Evolutionary conservation across 2,329 filamentous ascomycete species (phyloP).

Genomic region (Didymella pomorum): DNA sequence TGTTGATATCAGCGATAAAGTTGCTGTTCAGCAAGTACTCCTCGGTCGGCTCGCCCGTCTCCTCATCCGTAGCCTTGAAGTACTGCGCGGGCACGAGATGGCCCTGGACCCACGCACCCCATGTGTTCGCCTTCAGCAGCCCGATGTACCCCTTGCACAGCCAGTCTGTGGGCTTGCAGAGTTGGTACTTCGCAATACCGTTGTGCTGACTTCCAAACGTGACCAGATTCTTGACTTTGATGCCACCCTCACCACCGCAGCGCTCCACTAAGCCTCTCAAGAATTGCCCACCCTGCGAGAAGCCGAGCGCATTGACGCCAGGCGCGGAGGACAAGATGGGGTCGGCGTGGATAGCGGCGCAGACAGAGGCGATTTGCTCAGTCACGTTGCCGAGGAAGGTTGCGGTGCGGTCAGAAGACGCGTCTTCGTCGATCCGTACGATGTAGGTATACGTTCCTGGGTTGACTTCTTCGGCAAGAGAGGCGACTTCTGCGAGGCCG

Average conservation of each 20-base stretch:
- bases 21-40: conserved; percentile 82
- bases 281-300: conserved; percentile 96
- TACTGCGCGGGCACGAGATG: conserved; percentile 93
- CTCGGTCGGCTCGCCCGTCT: conserved; percentile 62
- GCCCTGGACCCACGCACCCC: conserved; percentile 78
- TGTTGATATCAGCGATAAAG: conserved; percentile 95
- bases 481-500: conserved; percentile 74
- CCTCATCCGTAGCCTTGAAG: conserved; percentile 73
- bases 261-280: conserved; percentile 89
- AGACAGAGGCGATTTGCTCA: conserved; percentile 77
- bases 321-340: conserved; percentile 82
- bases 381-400: conserved; percentile 94
- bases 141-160: conserved; percentile 82
- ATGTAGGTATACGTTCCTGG: conserved; percentile 87
- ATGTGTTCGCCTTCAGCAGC: conserved; percentile 80
- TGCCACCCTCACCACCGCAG: conserved; percentile 68
- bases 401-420: conserved; percentile 75
- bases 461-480: conserved; percentile 75
- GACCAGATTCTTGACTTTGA: conserved; percentile 76
- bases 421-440: conserved; percentile 73
- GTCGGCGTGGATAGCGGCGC: conserved; percentile 76
- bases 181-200: conserved; percentile 84
- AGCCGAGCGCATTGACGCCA: conserved; percentile 88
- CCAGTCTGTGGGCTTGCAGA: conserved; percentile 75
- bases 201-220: conserved; percentile 94